A percentile compares a stretch with the other conserved stretches of the same genome.
Conservation (phyloP, 768 basidiomycete species). For the Psilocybe cyanescens region DNA sequence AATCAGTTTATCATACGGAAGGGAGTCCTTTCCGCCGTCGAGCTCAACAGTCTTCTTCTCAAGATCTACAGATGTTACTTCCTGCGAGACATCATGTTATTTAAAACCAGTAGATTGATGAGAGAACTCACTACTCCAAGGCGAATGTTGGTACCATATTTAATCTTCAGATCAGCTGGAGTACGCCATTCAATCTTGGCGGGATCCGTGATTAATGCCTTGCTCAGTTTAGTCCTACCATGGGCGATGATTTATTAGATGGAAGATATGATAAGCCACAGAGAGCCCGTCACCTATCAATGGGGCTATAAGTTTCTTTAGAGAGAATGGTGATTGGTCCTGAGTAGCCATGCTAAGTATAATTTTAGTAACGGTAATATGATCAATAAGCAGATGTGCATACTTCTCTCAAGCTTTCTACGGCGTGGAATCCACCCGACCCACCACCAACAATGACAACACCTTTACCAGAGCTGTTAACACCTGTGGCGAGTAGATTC, state of each 20-base stretch:
- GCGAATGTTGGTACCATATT: constrained; percentile 69
- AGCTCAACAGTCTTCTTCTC: constrained; percentile 64
- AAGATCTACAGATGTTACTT: constrained; percentile 73
- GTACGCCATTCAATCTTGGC: constrained; percentile 78
- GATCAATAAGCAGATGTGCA: constrained; percentile 19
- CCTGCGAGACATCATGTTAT: constrained; percentile 34
- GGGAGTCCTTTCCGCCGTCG: constrained; percentile 57
- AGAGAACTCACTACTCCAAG: constrained; percentile 51
- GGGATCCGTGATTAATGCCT: constrained; percentile 78
- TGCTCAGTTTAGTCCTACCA: constrained; percentile 84
- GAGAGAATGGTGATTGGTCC: constrained; percentile 80
- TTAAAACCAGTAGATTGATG: constrained; percentile 3
- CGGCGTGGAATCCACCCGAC: constrained; percentile 72
- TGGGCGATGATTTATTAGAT: constrained; percentile 4
- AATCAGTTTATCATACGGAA: constrained; percentile 78
- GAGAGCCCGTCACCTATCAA: constrained; percentile 61
- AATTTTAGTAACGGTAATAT: constrained; percentile 6
- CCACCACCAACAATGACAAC: constrained; percentile 90
- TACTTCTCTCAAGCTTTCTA: constrained; percentile 85
- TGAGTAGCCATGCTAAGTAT: constrained; percentile 69
- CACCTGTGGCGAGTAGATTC: constrained; percentile 50
- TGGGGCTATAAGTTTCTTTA: constrained; percentile 80
- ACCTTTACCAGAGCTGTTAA: constrained; percentile 56
- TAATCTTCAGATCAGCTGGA: constrained; percentile 75
- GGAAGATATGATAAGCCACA: background rate